Base-by-base conservation (phyloP, 495 filamentous ascomycete genomes). In the Geopyxis carbonaria region DNA sequence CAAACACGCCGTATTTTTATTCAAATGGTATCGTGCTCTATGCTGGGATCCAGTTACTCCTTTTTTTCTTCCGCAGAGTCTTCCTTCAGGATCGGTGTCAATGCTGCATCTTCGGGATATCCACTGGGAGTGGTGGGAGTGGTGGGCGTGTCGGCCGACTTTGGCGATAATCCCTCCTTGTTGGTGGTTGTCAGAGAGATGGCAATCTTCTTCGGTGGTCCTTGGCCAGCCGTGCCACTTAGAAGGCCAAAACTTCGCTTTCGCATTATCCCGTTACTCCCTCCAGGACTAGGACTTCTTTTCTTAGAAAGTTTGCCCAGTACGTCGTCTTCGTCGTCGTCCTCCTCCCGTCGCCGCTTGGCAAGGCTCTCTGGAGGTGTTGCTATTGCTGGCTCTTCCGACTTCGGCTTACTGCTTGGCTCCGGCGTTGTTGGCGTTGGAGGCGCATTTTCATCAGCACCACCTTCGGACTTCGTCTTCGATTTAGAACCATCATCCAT, bases 291-390 rank as follows among this genome's bases (percentile, higher is more conserved):
- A 44, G 79, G 66, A 31, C 76, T 67, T 57, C 85, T 84, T 41
- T 69, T 68, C 25, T 65, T 65, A 6, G 75, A 64, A 43, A 89
- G 64, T 53, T 84, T 87, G 15, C 68, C 70, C 16, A 92, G 58
- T 41, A 78, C 80, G 46, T 92, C 83, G 34, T 76, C 72, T 27
- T 73, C 69, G 38, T 93, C 86, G 29, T 86, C 80, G 38, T 76
- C 72, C 45, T 93, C 84, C 48, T 92, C 85, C 27, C 89, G 70
- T 30, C 89, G 68, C 40, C 89, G 79, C 55, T 93, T 93, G 5
- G 36, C n/a, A n/a, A n/a, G n/a, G n/a, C n/a, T n/a, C n/a, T n/a
- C 23, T 16, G 36, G 36, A 6, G 22, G 36, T 14, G 16, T 25
- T 10, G 22, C 28, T 15, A 24, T 23, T 16, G 31, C 38, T 8